These are phyloP conservation scores for Mucor racemosus DNA, from an alignment of 371 early-diverging fungal genomes.

Conservation along the genomic window DNA sequence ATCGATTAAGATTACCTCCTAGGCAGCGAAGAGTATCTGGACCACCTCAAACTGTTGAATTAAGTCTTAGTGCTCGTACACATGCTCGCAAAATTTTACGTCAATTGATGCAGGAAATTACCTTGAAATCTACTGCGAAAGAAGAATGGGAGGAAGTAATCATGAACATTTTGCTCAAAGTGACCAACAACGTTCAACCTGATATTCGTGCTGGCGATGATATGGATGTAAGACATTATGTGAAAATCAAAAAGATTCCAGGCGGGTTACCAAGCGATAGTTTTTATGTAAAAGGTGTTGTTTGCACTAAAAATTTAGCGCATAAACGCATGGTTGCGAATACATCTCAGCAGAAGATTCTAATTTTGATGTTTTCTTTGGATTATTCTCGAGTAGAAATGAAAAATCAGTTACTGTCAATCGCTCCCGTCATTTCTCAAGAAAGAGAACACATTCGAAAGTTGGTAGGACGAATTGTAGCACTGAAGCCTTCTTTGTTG, in stretches of 20 bases:
- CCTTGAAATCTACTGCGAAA: slow-evolving; percentile 35
- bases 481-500: slow-evolving; percentile 80
- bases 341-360: slow-evolving; percentile 74
- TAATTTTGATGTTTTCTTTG: slow-evolving; percentile 87
- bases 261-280: slow-evolving; percentile 84
- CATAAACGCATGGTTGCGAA: slow-evolving; percentile 87
- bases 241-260: slow-evolving; percentile 94
- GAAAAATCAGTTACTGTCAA: slow-evolving; percentile 78
- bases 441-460: slow-evolving; percentile 85
- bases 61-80: slow-evolving; percentile 68
- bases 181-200: slow-evolving; percentile 72
- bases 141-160: slow-evolving; percentile 82
- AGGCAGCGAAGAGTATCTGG: slow-evolving; percentile 56
- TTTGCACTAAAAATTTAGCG: slow-evolving; percentile 90
- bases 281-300: slow-evolving; percentile 84
- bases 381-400: slow-evolving; percentile 86
- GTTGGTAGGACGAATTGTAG: slow-evolving; percentile 80
- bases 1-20: slow-evolving; percentile 18
- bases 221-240: slow-evolving; percentile 89
- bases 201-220: slow-evolving; percentile 78
- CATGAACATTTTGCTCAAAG: slow-evolving; percentile 70
- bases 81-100: slow-evolving; percentile 70
- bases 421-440: slow-evolving; percentile 83
- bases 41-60: slow-evolving; percentile 60
- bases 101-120: slow-evolving; percentile 52